Base-by-base conservation (phyloP, 805 yeast genomes). In the Candida xyloterini region DNA sequence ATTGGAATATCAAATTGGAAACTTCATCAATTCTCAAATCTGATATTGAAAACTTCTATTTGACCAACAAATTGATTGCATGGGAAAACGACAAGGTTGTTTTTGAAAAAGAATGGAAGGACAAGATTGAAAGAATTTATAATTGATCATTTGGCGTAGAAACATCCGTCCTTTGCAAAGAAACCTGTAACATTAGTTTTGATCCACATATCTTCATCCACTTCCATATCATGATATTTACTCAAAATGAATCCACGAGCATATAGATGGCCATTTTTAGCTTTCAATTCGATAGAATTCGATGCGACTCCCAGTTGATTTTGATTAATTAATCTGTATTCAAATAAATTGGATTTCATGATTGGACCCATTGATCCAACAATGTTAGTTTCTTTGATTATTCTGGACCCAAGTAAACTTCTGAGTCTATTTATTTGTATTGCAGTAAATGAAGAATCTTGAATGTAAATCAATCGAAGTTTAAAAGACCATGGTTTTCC, bases 141-240 rank as follows among this genome's bases (percentile, higher is more conserved):
- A 44, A 56, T 5, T 62, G 59, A 58, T 18, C 20, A 18, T 18
- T 13, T n/a, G 26, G 68, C 70, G 55, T 83, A 84, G 43, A 84
- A 70, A 54, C 90, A 82, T 2, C 90, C 90, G 58, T 84, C 91
- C 21, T 59, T 65, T 10, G 88, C 90, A 71, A 81, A 81, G 26
- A 67, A 66, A 0, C 87, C 89, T 25, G 48, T 52, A 0, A 79
- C 63, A 5, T 73, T 73, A 3, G 74, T 65, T 9, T 65, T 60
- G 62, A 69, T 63, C 60, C 71, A 80, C 15, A 75, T 73, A 45
- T 73, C 78, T 7, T 74, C 68, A n/a, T 72, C 73, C 3, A 55
- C 51, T 1, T 31, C 43, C 23, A 46, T 31, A 3, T 26, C 39
- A 8, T 41, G 53, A 15, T 45, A 36, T 48, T 71, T 79, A 0